phyloP scores from a whole-genome alignment of 1,139 yeast genomes.

The Sugiyamaella neomexicana region DNA sequence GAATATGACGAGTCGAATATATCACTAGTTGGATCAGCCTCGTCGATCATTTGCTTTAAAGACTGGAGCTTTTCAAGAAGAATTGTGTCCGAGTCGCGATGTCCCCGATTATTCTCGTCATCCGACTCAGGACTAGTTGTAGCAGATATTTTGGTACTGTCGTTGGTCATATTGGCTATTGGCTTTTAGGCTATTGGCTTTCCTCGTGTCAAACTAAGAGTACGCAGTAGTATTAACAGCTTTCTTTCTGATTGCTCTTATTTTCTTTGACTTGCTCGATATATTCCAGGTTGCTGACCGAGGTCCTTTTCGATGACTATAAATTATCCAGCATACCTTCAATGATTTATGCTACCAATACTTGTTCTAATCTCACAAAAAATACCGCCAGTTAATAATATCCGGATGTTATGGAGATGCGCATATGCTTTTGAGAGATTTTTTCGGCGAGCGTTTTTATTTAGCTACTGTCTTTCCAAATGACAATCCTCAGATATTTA shows the following conservation, averaged over 20 bases:
- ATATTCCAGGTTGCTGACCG: constrained; percentile 6
- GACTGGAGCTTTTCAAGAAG: constrained; percentile 24
- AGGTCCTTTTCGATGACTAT: not conserved
- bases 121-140: constrained; percentile 2
- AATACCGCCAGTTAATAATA: not conserved
- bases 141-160: not conserved
- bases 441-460: not conserved
- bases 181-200: too few species aligned
- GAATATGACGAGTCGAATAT: constrained; percentile 17
- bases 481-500: constrained; percentile 9
- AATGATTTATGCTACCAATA: not conserved
- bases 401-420: constrained; percentile 3
- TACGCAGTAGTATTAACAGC: too few species aligned
- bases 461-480: not conserved
- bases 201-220: too few species aligned
- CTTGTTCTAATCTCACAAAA: not conserved
- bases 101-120: not conserved
- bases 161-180: not conserved
- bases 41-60: constrained; percentile 22
- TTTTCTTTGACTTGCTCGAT: too few species aligned
- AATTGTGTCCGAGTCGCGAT: constrained; percentile 19
- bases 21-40: constrained; percentile 10
- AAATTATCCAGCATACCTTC: constrained; percentile 11
- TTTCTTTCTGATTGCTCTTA: too few species aligned
- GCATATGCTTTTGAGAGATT: not conserved